Evolutionary conservation across 2,329 filamentous ascomycete species (phyloP).

Genomic region (Graphilbum fragrans): DNA sequence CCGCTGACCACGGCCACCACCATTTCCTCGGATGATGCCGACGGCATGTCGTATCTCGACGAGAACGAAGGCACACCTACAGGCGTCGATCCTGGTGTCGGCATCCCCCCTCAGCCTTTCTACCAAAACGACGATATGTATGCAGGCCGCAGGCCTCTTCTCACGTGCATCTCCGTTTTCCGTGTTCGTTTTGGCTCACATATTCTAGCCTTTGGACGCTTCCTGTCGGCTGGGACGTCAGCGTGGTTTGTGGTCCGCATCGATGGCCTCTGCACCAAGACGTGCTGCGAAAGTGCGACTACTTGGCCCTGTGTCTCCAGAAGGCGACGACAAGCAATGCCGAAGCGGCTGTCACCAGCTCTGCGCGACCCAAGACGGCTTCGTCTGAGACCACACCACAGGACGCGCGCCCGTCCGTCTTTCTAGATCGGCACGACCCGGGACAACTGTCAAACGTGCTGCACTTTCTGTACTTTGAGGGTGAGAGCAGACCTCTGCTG

Average conservation of each 20-base stretch:
- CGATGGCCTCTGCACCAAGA: constrained; percentile 7
- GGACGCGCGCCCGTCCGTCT: constrained; percentile 1
- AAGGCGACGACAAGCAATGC: neutral
- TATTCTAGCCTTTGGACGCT: neutral
- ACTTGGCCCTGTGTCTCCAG: constrained; percentile 1
- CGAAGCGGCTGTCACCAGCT: neutral
- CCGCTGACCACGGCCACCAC: neutral
- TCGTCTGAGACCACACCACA: neutral
- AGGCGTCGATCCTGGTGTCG: neutral
- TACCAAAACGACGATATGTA: neutral
- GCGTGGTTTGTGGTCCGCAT: constrained; percentile 1
- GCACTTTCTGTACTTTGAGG: constrained; percentile 16
- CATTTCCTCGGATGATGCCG: neutral
- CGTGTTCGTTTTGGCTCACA: neutral
- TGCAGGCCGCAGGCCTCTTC: too few species aligned
- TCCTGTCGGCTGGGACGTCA: constrained; percentile 4
- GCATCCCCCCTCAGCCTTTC: neutral
- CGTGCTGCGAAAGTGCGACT: constrained; percentile 6
- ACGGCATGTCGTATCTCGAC: neutral
- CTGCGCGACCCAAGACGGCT: neutral
- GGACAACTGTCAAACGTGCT: constrained; percentile 12
- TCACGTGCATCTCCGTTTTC: too few species aligned
- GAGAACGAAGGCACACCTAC: neutral
- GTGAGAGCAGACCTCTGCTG: constrained; percentile 6
- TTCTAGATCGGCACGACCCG: constrained; percentile 8